Percentiles rank a stretch among this genome's conserved stretches.
Evolutionary conservation across 176 grass and related monocot genomes (phyloP).

Genomic region (Eremochloa ophiuroides): DNA sequence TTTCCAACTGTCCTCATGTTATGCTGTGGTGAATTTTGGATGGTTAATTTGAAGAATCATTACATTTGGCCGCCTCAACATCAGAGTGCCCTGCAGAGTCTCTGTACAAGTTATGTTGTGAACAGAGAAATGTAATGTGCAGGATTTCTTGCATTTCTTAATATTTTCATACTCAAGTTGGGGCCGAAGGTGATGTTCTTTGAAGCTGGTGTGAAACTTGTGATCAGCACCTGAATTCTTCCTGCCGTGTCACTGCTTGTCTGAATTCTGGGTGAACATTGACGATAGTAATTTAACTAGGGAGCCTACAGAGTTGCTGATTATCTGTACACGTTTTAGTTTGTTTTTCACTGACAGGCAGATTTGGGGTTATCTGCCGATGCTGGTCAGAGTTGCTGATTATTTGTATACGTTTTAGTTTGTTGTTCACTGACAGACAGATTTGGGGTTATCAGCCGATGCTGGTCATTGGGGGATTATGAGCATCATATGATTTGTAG

Average conservation of each 20-base stretch:
- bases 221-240: not conserved
- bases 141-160: not conserved
- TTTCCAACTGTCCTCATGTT: constrained; percentile 8
- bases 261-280: not conserved
- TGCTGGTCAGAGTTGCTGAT: too few species aligned
- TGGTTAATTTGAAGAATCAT: constrained; percentile 35
- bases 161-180: too few species aligned
- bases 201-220: too few species aligned
- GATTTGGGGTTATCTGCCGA: too few species aligned
- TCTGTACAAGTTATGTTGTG: not conserved
- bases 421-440: too few species aligned
- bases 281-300: too few species aligned
- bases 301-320: too few species aligned
- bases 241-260: not conserved
- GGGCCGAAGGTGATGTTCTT: too few species aligned
- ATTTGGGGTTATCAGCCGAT: too few species aligned
- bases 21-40: constrained; percentile 21
- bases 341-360: too few species aligned
- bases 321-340: too few species aligned
- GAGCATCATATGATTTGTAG: not conserved
- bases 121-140: not conserved
- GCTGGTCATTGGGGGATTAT: not conserved
- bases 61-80: constrained; percentile 6
- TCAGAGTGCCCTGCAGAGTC: not conserved
- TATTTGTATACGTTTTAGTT: too few species aligned